A percentile compares a stretch with the other conserved stretches of the same genome.
phyloP scores from a whole-genome alignment of 306 rosid species.

The Castanea sativa region DNA sequence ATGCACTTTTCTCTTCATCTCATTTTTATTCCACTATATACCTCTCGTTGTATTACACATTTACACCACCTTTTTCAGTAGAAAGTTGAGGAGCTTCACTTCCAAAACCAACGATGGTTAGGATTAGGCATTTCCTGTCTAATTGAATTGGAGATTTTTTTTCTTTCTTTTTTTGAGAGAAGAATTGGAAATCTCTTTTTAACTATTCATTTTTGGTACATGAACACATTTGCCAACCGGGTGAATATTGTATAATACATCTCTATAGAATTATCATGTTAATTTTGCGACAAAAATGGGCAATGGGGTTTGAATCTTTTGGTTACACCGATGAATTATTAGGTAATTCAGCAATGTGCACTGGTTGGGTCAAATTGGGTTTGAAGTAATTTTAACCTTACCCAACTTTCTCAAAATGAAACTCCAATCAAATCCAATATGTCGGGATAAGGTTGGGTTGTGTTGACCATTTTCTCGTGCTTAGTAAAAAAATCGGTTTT shows the following conservation, averaged over 20 bases:
- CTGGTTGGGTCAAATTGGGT: no score
- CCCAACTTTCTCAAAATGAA: no score
- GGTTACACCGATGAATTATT: no score
- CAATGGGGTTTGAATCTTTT: neutral
- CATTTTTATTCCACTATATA: neutral
- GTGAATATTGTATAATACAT: neutral
- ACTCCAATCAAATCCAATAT: no score
- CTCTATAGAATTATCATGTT: neutral
- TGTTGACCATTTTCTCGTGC: no score
- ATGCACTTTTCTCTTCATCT: neutral
- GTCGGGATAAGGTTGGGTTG: no score
- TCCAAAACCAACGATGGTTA: neutral
- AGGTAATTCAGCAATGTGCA: no score
- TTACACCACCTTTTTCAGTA: neutral
- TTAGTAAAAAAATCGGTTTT: no score
- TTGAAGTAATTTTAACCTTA: no score
- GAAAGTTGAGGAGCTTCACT: neutral
- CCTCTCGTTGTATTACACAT: neutral
- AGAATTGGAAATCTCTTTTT: neutral
- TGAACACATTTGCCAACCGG: neutral
- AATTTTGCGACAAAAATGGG: neutral
- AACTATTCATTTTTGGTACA: neutral
- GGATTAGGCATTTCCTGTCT: neutral
- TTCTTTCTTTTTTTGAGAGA: no score
- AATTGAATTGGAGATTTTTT: neutral